Conservation (phyloP, 306 rosid genomes). For the Cicer chorassanicum region DNA sequence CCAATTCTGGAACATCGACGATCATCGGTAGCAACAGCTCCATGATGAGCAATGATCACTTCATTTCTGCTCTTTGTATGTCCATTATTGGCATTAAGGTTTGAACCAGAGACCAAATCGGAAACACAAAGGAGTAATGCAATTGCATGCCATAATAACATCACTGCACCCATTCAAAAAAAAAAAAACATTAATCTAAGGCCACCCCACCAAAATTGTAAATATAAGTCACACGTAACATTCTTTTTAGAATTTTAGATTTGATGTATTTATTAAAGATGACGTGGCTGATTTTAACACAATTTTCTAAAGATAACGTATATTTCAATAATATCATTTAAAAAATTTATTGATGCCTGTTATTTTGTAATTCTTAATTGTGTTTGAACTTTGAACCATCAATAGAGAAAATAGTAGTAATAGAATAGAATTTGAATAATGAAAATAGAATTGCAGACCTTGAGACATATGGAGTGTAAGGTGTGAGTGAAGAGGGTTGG, state of each 20-base stretch:
- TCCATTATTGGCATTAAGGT: background rate
- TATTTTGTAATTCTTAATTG: too few species aligned
- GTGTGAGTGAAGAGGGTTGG: background rate
- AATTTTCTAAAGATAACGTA: too few species aligned
- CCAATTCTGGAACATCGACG: constrained; percentile 75
- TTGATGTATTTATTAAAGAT: too few species aligned
- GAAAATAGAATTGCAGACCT: background rate
- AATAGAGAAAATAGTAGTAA: background rate
- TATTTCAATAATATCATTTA: too few species aligned
- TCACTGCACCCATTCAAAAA: constrained; percentile 45
- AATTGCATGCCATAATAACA: constrained; percentile 44
- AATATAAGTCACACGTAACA: too few species aligned
- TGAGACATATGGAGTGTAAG: constrained; percentile 9
- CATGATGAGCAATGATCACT: constrained; percentile 54
- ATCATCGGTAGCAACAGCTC: constrained; percentile 83
- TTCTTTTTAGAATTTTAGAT: too few species aligned
- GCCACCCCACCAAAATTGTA: too few species aligned
- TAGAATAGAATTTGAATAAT: background rate
- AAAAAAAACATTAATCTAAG: too few species aligned
- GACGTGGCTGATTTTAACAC: too few species aligned
- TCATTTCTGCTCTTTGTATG: constrained; percentile 47
- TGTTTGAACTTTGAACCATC: too few species aligned
- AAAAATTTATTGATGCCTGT: too few species aligned
- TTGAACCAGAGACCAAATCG: constrained; percentile 42
- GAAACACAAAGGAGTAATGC: constrained; percentile 45